phyloP scores from a whole-genome alignment of 2,329 filamentous ascomycete genomes.

The Hypomyces rosellus region DNA sequence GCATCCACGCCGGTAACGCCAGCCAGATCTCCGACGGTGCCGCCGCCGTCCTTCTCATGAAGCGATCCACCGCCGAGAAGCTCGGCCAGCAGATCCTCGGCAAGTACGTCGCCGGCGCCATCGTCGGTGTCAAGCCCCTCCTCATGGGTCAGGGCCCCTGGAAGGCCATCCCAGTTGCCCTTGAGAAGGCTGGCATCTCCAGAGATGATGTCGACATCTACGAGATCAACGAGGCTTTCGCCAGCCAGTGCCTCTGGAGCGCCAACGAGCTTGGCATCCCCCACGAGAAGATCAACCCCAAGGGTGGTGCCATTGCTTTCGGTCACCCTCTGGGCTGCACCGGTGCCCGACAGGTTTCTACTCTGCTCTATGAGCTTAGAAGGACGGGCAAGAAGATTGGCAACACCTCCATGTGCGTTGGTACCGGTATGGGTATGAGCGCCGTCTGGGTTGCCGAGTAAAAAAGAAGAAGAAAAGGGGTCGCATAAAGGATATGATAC shows the following conservation, averaged over 20 bases:
- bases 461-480: slow-evolving; percentile 6
- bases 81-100: slow-evolving; percentile 85
- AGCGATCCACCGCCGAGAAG: slow-evolving; percentile 79
- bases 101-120: slow-evolving; percentile 80
- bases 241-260: slow-evolving; percentile 90
- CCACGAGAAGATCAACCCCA: slow-evolving; percentile 86
- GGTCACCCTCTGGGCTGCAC: slow-evolving; percentile 94
- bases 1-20: slow-evolving; percentile 94
- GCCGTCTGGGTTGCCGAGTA: slow-evolving; percentile 95
- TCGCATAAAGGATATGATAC: slow-evolving; percentile 1
- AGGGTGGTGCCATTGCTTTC: slow-evolving; percentile 93
- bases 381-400: slow-evolving; percentile 79
- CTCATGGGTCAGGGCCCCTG: slow-evolving; percentile 96
- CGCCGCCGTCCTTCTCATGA: slow-evolving; percentile 92
- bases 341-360: slow-evolving; percentile 87
- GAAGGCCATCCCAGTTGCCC: slow-evolving; percentile 89
- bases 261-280: slow-evolving; percentile 80
- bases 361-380: slow-evolving; percentile 82
- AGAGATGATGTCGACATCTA: slow-evolving; percentile 93
- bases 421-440: slow-evolving; percentile 97
- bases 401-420: slow-evolving; percentile 92
- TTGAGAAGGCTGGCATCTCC: slow-evolving; percentile 77
- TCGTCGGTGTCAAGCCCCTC: slow-evolving; percentile 85
- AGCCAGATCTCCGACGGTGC: slow-evolving; percentile 94
- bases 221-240: slow-evolving; percentile 99